A percentile compares a stretch with the other conserved stretches of the same genome.
Conservation (phyloP, 169 alveolate species). For the Perkinsus olseni region DNA sequence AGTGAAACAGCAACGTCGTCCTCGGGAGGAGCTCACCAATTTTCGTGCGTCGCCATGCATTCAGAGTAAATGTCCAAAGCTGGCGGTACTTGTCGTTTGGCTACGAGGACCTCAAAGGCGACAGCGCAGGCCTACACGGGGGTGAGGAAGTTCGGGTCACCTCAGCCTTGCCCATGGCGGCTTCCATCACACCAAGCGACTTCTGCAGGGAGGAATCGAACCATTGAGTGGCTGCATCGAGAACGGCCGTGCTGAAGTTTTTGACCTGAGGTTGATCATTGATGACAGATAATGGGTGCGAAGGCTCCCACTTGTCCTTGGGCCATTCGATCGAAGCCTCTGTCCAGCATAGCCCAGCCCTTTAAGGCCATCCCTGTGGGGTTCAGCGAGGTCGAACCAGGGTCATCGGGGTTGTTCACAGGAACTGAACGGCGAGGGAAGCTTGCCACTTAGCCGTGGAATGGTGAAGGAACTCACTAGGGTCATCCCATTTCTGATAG, state of each 20-base stretch:
- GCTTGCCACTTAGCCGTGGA: neutral
- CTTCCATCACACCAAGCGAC: neutral
- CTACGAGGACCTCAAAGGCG: neutral
- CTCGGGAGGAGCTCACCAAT: neutral
- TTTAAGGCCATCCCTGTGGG: neutral
- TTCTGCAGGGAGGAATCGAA: neutral
- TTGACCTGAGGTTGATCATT: neutral
- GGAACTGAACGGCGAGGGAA: neutral
- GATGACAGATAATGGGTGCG: neutral
- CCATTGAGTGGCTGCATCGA: neutral
- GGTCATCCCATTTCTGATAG: neutral
- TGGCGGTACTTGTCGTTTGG: neutral
- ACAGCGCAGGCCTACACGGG: neutral
- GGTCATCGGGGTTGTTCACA: neutral
- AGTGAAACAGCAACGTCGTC: neutral
- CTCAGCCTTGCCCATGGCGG: neutral
- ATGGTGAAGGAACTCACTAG: neutral
- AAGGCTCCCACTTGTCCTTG: neutral
- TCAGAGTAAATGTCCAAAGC: neutral
- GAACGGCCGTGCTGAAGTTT: neutral
- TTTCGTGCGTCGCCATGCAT: neutral
- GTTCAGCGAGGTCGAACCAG: neutral
- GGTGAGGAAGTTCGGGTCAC: neutral
- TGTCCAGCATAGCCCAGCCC: neutral
- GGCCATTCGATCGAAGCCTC: neutral